Percentiles rank a stretch among this genome's conserved stretches.
Conservation (phyloP, 2,329 filamentous ascomycete genomes). For the Pseudonectria buxi region DNA sequence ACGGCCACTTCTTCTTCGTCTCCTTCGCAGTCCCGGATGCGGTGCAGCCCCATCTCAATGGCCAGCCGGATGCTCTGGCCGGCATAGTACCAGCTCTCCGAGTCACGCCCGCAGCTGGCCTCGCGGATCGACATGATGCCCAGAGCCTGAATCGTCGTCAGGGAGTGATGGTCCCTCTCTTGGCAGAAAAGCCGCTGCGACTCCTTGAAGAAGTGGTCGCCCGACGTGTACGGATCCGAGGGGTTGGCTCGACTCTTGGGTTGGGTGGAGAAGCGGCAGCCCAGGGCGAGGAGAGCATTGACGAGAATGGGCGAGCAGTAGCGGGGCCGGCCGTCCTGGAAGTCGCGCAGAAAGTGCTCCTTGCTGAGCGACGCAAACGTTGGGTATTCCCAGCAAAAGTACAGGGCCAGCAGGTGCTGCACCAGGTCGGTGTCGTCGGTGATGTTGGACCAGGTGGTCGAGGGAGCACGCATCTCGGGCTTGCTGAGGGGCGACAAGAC, state of each 20-base stretch:
- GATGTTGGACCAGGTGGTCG: conserved; percentile 53
- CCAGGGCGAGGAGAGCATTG: conserved; percentile 58
- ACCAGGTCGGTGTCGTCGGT: conserved; percentile 53
- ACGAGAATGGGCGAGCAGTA: conserved; percentile 63
- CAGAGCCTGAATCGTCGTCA: conserved; percentile 68
- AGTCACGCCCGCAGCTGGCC: conserved; percentile 65
- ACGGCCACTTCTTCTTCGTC: conserved; percentile 53
- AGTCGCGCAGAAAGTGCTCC: conserved; percentile 63
- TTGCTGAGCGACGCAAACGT: conserved; percentile 68
- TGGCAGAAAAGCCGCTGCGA: conserved; percentile 53
- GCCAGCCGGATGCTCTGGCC: conserved; percentile 67
- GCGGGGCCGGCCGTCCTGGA: conserved; percentile 50
- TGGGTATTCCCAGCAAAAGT: conserved; percentile 72
- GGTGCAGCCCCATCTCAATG: conserved; percentile 64
- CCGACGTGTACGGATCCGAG: conserved; percentile 56
- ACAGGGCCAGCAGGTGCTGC: conserved; percentile 56
- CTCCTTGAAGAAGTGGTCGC: conserved; percentile 70
- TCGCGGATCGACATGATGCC: conserved; percentile 72
- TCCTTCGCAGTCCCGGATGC: conserved; percentile 35
- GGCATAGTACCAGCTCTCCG: conserved; percentile 65
- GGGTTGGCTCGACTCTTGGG: conserved; percentile 57
- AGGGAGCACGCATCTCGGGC: conserved; percentile 36
- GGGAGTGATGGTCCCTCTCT: conserved; percentile 50
- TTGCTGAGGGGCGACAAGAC: conserved; percentile 40
- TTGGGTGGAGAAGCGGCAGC: conserved; percentile 62